Evolutionary conservation across 495 filamentous ascomycete genomes (phyloP), one percentile per base, ranked within the genome.

Genomic region (Astrothelium subdiscretum): DNA sequence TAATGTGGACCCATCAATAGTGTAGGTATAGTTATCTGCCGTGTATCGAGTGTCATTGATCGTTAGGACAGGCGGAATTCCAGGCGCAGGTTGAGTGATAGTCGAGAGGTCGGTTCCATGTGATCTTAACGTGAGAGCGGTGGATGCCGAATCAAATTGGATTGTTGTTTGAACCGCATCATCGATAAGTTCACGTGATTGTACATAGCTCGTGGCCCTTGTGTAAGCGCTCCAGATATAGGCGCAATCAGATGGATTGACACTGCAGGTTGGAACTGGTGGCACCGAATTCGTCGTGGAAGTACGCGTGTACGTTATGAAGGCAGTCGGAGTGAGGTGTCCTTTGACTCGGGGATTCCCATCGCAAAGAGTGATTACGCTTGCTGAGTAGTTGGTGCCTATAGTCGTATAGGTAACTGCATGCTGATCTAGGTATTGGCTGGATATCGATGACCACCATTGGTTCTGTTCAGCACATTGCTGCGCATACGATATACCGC

Each of bases 181-280:
- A 2, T 54, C 48, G 20, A 20, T 27, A 24, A 27, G 3, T 5
- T n/a, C 24, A 10, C 24, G 48, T 11, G 48, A 27, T 12, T 29
- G 3, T 3, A 26, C 26, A 27, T 27, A 5, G 29, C 20, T 54
- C 3, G 20, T 27, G 3, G 48, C 48, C 3, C 1, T 44, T 5
- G 15, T 42, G 29, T 40, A 61, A 29, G 26, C 59, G 24, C 13
- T 29, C 32, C 32, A 61, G 22, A 61, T 6, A 27, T 61, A 43
- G 2, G 31, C 31, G 31, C 60, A 62, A 20, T 62, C 60, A 10
- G 60, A 62, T n/a, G 43, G 44, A 20, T 62, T 29, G 48, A 62
- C 31, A 35, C 13, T 57, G 27, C 60, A 62, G 8, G 10, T 35
- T 22, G 58, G 48, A 54, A 24, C 6, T 8, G 48, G 24, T 3